phyloP scores from a whole-genome alignment of 345 rosid genomes.

The Dimocarpus longan region DNA sequence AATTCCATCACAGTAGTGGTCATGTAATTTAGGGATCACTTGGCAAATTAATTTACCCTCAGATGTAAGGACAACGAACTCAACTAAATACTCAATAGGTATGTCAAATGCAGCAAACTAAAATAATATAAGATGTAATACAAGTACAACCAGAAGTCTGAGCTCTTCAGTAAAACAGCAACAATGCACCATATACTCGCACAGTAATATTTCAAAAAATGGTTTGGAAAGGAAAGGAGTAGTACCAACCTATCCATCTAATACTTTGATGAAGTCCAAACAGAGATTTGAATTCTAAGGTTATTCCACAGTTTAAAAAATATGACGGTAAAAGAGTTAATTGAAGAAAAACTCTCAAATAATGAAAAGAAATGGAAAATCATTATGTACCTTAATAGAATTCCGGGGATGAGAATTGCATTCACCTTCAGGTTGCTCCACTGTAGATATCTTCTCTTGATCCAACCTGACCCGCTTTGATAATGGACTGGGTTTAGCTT shows the following conservation, averaged over 20 bases:
- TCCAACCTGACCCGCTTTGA: slow-evolving; percentile 68
- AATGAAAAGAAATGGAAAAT: background rate
- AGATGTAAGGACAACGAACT: background rate
- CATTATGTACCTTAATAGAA: slow-evolving; percentile 46
- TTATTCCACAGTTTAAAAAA: background rate
- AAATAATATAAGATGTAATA: background rate
- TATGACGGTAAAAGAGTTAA: background rate
- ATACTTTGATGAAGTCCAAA: background rate
- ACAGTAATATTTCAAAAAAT: background rate
- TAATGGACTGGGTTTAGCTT: slow-evolving; percentile 53
- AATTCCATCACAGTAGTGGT: background rate
- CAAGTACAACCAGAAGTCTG: background rate
- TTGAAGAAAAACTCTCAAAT: background rate
- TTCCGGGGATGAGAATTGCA: slow-evolving; percentile 48
- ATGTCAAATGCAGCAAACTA: slow-evolving; percentile 2
- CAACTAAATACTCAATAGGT: background rate
- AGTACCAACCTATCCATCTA: background rate
- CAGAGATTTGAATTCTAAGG: background rate
- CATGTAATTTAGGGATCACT: background rate
- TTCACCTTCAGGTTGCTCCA: slow-evolving; percentile 51
- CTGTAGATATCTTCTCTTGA: slow-evolving; percentile 38
- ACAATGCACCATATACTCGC: background rate
- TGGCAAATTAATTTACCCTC: background rate
- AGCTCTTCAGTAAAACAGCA: background rate
- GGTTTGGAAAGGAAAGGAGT: background rate